Percentiles rank a stretch among this genome's conserved stretches.
These are phyloP conservation scores for Penicillium maclennaniae DNA, from an alignment of 495 filamentous ascomycete species.

Conservation along the genomic window DNA sequence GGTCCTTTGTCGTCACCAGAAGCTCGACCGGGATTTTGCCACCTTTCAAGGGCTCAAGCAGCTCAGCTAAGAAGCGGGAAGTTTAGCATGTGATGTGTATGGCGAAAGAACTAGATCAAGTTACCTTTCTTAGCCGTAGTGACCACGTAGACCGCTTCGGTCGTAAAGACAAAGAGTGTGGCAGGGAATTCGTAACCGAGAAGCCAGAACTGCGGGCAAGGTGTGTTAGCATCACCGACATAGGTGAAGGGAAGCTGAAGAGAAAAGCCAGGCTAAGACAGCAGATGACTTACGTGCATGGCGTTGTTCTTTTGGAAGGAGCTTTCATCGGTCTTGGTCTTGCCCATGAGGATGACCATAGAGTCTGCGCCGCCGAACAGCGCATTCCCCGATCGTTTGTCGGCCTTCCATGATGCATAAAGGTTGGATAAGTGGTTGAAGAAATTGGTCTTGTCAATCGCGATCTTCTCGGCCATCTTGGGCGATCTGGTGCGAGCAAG, in stretches of 20 bases:
- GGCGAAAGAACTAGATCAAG: background rate
- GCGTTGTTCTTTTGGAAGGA: conserved; percentile 92
- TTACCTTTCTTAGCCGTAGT: conserved; percentile 96
- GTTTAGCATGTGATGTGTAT: conserved; percentile 1
- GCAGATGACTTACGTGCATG: conserved; percentile 68
- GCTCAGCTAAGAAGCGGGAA: conserved; percentile 60
- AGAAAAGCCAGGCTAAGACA: background rate
- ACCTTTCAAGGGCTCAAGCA: conserved; percentile 86
- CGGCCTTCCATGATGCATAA: conserved; percentile 86
- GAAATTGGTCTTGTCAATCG: conserved; percentile 88
- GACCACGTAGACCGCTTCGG: conserved; percentile 81
- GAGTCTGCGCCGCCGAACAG: conserved; percentile 81
- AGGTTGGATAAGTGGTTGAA: conserved; percentile 87
- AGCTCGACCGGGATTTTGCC: conserved; percentile 89
- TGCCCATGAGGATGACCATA: conserved; percentile 87
- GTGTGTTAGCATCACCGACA: conserved; percentile 5
- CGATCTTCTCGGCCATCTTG: conserved; percentile 63
- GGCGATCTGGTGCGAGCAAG: conserved; percentile 14
- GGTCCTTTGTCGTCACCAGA: conserved; percentile 82
- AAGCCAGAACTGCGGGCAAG: conserved; percentile 79
- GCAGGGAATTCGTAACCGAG: conserved; percentile 98
- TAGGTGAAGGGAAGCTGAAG: background rate
- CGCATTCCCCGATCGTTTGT: conserved; percentile 74
- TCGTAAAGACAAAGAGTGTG: conserved; percentile 86
- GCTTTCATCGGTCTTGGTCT: conserved; percentile 73